Conservation (phyloP, 257 asterid genomes). For the Ilex aquifolium region DNA sequence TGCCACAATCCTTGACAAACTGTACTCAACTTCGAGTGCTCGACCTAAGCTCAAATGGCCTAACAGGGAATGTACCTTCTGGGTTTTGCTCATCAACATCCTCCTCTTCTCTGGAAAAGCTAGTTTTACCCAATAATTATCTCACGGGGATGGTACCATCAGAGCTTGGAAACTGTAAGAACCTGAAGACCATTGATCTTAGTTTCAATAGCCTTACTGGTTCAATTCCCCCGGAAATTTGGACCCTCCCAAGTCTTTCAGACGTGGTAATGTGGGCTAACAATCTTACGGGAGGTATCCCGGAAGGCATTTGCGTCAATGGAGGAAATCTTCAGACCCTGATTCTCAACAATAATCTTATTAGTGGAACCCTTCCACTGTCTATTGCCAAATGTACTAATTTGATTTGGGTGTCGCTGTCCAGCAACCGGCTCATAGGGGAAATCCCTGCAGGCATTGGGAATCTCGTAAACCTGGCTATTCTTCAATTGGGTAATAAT, state of each 20-base stretch:
- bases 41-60: slow-evolving; percentile 71
- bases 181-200: slow-evolving; percentile 56
- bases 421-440: slow-evolving; percentile 72
- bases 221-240: slow-evolving; percentile 58
- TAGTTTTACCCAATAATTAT: slow-evolving; percentile 59
- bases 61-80: slow-evolving; percentile 66
- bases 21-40: slow-evolving; percentile 54
- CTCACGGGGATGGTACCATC: slow-evolving; percentile 63
- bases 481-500: slow-evolving; percentile 83
- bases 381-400: slow-evolving; percentile 82
- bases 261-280: slow-evolving; percentile 91
- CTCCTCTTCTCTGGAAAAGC: slow-evolving; percentile 42
- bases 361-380: slow-evolving; percentile 57
- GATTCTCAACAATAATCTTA: slow-evolving; percentile 75
- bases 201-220: slow-evolving; percentile 70
- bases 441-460: slow-evolving; percentile 66
- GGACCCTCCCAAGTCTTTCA: slow-evolving; percentile 62
- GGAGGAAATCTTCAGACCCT: slow-evolving; percentile 89
- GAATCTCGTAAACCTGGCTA: slow-evolving; percentile 64
- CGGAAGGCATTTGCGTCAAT: slow-evolving; percentile 63
- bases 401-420: slow-evolving; percentile 74
- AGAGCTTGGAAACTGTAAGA: slow-evolving; percentile 54
- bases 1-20: slow-evolving; percentile 56
- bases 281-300: slow-evolving; percentile 64
- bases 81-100: slow-evolving; percentile 43